phyloP scores from a whole-genome alignment of 2,329 filamentous ascomycete genomes.

The Venturia carpophila region DNA sequence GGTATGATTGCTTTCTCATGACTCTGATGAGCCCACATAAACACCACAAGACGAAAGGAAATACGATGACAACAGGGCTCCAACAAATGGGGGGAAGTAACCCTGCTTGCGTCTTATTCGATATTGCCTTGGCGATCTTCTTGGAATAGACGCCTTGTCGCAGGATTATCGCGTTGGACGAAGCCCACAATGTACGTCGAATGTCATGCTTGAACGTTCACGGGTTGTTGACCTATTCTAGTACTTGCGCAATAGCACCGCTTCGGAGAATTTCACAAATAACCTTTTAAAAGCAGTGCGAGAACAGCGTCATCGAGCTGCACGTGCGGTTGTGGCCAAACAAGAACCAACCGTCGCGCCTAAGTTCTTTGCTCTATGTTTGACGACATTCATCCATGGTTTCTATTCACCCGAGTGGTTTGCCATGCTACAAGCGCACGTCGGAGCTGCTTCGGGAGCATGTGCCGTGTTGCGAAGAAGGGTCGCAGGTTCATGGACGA shows the following conservation, averaged over 20 bases:
- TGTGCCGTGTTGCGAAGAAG: not conserved
- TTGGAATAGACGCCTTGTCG: slow-evolving; percentile 46
- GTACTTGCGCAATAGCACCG: slow-evolving; percentile 6
- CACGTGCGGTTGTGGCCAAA: slow-evolving; percentile 62
- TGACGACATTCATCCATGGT: slow-evolving; percentile 62
- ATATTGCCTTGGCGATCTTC: slow-evolving; percentile 61
- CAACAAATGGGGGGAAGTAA: too few relatives aligned
- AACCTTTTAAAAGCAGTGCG: slow-evolving; percentile 11
- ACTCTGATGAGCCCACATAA: too few relatives aligned
- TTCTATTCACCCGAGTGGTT: slow-evolving; percentile 63
- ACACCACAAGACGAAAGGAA: too few relatives aligned
- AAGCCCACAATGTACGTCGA: slow-evolving; percentile 59
- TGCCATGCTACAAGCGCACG: slow-evolving; percentile 35
- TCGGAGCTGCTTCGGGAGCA: slow-evolving; percentile 37
- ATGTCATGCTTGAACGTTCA: not conserved
- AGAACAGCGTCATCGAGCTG: slow-evolving; percentile 62
- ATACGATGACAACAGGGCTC: slow-evolving; percentile 52
- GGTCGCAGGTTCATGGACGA: slow-evolving; percentile 22
- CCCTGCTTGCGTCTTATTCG: slow-evolving; percentile 65
- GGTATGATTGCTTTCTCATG: too few relatives aligned
- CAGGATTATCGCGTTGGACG: slow-evolving; percentile 61
- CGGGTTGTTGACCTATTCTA: not conserved
- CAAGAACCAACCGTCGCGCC: slow-evolving; percentile 69
- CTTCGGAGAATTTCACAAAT: slow-evolving; percentile 13
- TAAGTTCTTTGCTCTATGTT: slow-evolving; percentile 61